A percentile compares a stretch with the other conserved stretches of the same genome.
Evolutionary conservation across 139 green algal species (phyloP).

Genomic region (Volvox africanus): DNA sequence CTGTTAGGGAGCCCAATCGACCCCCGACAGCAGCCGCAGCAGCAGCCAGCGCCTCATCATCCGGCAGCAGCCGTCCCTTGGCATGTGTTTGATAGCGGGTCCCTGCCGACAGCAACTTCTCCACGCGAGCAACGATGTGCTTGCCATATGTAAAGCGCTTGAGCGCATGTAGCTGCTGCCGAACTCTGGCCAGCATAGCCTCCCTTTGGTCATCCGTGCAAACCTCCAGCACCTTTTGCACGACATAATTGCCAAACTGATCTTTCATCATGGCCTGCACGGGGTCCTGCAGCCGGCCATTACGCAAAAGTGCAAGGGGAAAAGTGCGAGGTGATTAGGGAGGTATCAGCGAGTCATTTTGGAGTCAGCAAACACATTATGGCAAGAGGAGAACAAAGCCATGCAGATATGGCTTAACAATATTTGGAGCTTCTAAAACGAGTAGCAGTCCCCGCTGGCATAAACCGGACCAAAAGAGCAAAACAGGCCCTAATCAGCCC

Average conservation of each 20-base stretch:
- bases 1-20: not conserved
- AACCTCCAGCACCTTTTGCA: constrained; percentile 84
- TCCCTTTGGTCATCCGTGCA: constrained; percentile 81
- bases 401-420: not conserved
- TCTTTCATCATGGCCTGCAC: constrained; percentile 90
- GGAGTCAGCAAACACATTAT: too few relatives aligned
- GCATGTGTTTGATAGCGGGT: constrained; percentile 53
- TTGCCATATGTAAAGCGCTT: constrained; percentile 94
- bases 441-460: too few relatives aligned
- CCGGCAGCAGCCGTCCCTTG: constrained; percentile 49
- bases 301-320: not conserved
- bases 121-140: constrained; percentile 92
- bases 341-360: not conserved
- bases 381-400: not conserved
- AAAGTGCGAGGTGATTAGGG: not conserved
- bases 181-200: constrained; percentile 78
- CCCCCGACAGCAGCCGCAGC: not conserved
- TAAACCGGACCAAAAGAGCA: too few relatives aligned
- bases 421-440: too few relatives aligned
- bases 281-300: constrained; percentile 53
- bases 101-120: constrained; percentile 80
- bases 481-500: too few relatives aligned
- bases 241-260: constrained; percentile 94
- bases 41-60: constrained; percentile 47
- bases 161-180: constrained; percentile 81